A percentile compares a stretch with the other conserved stretches of the same genome.
Conservation (phyloP, 1,284 basidiomycete species). For the Cutaneotrichosporon sp. region DNA sequence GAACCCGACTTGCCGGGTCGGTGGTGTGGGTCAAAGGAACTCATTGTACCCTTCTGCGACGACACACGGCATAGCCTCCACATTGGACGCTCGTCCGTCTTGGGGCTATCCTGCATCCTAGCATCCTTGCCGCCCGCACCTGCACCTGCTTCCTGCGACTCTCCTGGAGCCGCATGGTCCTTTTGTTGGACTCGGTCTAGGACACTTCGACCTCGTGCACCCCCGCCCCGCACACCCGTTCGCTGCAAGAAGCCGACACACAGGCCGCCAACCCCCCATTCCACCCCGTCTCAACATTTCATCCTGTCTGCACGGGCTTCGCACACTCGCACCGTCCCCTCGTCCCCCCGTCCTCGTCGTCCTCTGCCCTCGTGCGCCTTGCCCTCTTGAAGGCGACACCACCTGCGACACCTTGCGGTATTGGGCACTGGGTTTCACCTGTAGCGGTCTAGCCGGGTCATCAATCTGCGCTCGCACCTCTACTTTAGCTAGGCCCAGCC, state of each 20-base stretch:
- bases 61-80: background rate
- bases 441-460: too few species aligned
- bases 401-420: too few species aligned
- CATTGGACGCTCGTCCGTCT: background rate
- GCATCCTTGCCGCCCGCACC: too few species aligned
- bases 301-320: conserved; percentile 7
- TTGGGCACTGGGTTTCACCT: too few species aligned
- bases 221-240: background rate
- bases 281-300: conserved; percentile 1
- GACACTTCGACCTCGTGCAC: too few species aligned
- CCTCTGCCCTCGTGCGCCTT: too few species aligned
- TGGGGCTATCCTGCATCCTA: background rate
- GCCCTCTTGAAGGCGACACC: background rate
- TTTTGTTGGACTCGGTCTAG: background rate
- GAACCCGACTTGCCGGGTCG: background rate
- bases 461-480: too few species aligned
- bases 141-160: too few species aligned
- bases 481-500: too few species aligned
- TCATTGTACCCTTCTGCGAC: background rate
- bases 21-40: background rate
- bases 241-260: conserved; percentile 3
- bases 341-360: too few species aligned
- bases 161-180: too few species aligned
- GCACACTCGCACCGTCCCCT: background rate
- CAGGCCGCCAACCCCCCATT: background rate